These are phyloP conservation scores for Phytophthora meadii DNA, from an alignment of 352 stramenopile species.

Conservation along the genomic window DNA sequence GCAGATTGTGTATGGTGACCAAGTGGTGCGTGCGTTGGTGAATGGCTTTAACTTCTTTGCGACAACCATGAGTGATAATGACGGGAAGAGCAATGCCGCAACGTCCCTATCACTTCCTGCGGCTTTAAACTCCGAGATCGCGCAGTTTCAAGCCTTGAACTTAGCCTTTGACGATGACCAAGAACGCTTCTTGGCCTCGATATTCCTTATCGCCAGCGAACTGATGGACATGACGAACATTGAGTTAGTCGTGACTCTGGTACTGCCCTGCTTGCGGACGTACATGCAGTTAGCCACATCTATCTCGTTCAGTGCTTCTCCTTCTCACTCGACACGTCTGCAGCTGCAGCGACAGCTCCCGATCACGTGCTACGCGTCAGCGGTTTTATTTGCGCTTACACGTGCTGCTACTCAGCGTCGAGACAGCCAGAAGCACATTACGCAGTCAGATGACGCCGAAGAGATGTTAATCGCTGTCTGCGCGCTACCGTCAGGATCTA, in stretches of 20 bases:
- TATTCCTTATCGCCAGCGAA: slow-evolving; percentile 71
- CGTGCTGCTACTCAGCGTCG: slow-evolving; percentile 61
- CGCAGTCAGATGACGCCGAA: slow-evolving; percentile 53
- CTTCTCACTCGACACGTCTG: slow-evolving; percentile 14
- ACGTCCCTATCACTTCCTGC: background rate
- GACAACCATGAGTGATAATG: background rate
- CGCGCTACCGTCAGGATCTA: slow-evolving; percentile 30
- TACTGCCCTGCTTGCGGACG: slow-evolving; percentile 50
- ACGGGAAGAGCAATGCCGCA: background rate
- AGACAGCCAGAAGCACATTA: slow-evolving; percentile 51
- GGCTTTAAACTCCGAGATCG: slow-evolving; percentile 20
- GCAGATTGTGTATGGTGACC: slow-evolving; percentile 66
- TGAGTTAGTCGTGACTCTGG: slow-evolving; percentile 59
- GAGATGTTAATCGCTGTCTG: slow-evolving; percentile 59
- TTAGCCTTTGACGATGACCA: slow-evolving; percentile 67
- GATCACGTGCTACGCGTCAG: slow-evolving; percentile 57
- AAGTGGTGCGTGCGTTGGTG: slow-evolving; percentile 58
- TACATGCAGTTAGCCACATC: slow-evolving; percentile 22
- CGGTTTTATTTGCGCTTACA: slow-evolving; percentile 60
- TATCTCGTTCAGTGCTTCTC: slow-evolving; percentile 1
- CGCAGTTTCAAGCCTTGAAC: slow-evolving; percentile 42
- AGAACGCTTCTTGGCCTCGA: slow-evolving; percentile 72
- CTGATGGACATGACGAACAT: slow-evolving; percentile 69
- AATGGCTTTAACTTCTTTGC: slow-evolving; percentile 60
- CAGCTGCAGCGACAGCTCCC: slow-evolving; percentile 46